These are phyloP conservation scores for Fonsecaea multimorphosa DNA, from an alignment of 2,329 filamentous ascomycete species.

Conservation along the genomic window DNA sequence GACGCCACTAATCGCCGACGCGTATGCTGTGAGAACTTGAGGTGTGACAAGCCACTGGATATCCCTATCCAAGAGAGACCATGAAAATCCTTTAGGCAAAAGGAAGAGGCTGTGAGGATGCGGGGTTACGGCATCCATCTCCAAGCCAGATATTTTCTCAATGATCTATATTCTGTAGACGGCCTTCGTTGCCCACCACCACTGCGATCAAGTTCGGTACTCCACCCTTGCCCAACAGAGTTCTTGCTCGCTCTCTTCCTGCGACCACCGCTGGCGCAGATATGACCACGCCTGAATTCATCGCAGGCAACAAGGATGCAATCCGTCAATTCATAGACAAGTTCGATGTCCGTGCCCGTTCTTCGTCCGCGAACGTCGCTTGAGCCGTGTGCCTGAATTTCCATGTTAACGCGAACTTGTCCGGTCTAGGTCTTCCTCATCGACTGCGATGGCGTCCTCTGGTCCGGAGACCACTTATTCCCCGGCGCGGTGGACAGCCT, in stretches of 20 bases:
- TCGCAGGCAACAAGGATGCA: conserved; percentile 78
- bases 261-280: neutral
- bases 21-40: neutral
- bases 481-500: conserved; percentile 84
- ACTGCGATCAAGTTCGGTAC: neutral
- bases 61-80: neutral
- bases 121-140: neutral
- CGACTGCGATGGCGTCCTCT: conserved; percentile 97
- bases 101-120: conserved; percentile 1
- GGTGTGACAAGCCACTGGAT: neutral
- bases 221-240: conserved; percentile 1
- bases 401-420: conserved; percentile 20
- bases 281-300: conserved; percentile 57
- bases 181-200: neutral
- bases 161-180: neutral
- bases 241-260: neutral
- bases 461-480: conserved; percentile 92
- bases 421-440: conserved; percentile 79
- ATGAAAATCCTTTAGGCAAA: conserved; percentile 2
- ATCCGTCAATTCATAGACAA: conserved; percentile 84
- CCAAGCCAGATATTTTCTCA: conserved; percentile 2
- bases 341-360: conserved; percentile 72
- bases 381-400: neutral
- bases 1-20: neutral
- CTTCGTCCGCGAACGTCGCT: neutral